Percentiles rank a stretch among this genome's conserved stretches.
phyloP scores from a whole-genome alignment of 805 yeast genomes.

The Suhomyces tanzawaensis region DNA sequence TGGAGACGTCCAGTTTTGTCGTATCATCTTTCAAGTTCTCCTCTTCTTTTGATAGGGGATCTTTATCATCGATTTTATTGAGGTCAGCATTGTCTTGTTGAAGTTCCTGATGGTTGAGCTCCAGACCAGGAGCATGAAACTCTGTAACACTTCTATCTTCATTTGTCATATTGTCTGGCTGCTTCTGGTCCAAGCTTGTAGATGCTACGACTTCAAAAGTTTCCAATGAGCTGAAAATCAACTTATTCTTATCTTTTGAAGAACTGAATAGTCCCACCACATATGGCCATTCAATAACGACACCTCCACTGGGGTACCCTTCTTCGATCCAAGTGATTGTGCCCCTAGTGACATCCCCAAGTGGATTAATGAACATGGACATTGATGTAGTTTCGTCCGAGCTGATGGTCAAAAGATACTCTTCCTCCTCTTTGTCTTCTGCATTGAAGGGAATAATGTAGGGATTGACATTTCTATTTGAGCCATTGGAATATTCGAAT shows the following conservation, averaged over 20 bases:
- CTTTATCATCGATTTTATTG: too few relatives aligned
- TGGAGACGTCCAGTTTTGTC: too few relatives aligned
- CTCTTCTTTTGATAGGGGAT: too few relatives aligned
- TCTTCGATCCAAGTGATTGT: constrained; percentile 36
- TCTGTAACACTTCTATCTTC: too few relatives aligned
- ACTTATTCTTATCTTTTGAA: constrained; percentile 5
- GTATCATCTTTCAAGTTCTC: too few relatives aligned
- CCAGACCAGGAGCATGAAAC: too few relatives aligned
- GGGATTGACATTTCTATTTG: constrained; percentile 16
- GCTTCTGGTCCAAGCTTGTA: neutral
- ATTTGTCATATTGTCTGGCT: too few relatives aligned
- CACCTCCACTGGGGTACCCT: constrained; percentile 36
- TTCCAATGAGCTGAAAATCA: constrained; percentile 25
- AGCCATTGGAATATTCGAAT: constrained; percentile 25
- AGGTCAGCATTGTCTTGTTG: neutral
- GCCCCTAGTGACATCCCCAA: constrained; percentile 43
- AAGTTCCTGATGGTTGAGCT: too few relatives aligned
- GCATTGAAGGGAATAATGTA: constrained; percentile 20
- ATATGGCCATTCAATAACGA: constrained; percentile 37
- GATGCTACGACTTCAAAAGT: constrained; percentile 17
- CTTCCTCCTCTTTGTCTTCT: constrained; percentile 19
- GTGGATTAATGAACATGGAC: constrained; percentile 39
- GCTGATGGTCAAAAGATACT: constrained; percentile 32
- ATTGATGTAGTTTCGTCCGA: constrained; percentile 34
- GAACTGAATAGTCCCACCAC: constrained; percentile 27